These are phyloP conservation scores for Candida boidinii DNA, from an alignment of 805 yeast species.

Conservation along the genomic window DNA sequence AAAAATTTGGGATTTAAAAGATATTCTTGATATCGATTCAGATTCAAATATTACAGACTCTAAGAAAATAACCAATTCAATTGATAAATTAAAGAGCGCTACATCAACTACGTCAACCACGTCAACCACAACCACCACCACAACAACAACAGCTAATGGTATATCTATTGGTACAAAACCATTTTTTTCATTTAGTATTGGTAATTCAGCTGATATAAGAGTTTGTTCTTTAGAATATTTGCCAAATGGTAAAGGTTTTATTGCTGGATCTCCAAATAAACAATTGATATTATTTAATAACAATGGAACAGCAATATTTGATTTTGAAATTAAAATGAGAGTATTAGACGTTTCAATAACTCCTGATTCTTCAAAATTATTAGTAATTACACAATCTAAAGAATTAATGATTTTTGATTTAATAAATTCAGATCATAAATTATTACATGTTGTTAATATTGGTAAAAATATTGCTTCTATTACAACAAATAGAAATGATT, in stretches of 20 bases:
- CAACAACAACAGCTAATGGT: too few relatives aligned
- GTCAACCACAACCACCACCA: too few relatives aligned
- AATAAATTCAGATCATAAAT: slow-evolving; percentile 21
- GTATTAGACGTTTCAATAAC: slow-evolving; percentile 65
- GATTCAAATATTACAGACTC: slow-evolving; percentile 12
- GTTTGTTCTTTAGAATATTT: slow-evolving; percentile 65
- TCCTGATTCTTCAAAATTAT: slow-evolving; percentile 50
- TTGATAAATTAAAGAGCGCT: too few relatives aligned
- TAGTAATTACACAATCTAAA: slow-evolving; percentile 58
- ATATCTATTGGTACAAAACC: too few relatives aligned
- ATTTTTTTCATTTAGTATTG: background rate
- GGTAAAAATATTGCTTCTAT: slow-evolving; percentile 60
- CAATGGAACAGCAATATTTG: slow-evolving; percentile 17
- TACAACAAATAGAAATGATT: slow-evolving; percentile 44
- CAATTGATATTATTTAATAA: slow-evolving; percentile 42
- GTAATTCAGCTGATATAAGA: slow-evolving; percentile 16
- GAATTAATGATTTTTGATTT: slow-evolving; percentile 53
- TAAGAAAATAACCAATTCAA: too few relatives aligned
- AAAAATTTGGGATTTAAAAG: slow-evolving; percentile 55
- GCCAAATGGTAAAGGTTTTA: slow-evolving; percentile 38
- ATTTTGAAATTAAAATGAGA: slow-evolving; percentile 27
- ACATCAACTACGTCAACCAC: too few relatives aligned
- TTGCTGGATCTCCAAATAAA: slow-evolving; percentile 73
- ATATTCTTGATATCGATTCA: slow-evolving; percentile 11
- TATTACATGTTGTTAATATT: slow-evolving; percentile 30